phyloP scores from a whole-genome alignment of 768 basidiomycete genomes.

The Suillus luteus region DNA sequence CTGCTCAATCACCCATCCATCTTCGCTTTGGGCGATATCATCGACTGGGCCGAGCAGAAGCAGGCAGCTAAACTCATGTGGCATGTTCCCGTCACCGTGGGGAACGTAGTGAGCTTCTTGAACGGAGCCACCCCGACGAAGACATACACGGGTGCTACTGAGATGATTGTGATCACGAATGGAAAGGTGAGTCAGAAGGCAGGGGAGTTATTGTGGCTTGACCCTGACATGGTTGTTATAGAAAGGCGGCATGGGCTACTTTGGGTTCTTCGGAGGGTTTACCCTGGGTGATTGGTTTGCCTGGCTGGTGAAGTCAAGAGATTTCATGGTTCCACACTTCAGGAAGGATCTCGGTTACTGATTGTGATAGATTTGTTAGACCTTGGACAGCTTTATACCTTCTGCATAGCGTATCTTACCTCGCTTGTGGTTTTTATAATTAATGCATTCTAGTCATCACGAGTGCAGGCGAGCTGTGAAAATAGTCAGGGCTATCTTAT shows the following conservation, averaged over 20 bases:
- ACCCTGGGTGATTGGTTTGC: slow-evolving; percentile 47
- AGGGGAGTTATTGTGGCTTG: slow-evolving; percentile 13
- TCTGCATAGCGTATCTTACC: neutral
- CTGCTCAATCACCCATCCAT: slow-evolving; percentile 51
- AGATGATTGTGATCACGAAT: slow-evolving; percentile 55
- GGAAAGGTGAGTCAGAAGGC: slow-evolving; percentile 46
- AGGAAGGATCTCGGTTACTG: slow-evolving; percentile 32
- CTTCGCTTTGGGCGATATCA: slow-evolving; percentile 68
- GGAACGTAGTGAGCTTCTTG: slow-evolving; percentile 52
- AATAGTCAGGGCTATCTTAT: neutral
- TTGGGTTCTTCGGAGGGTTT: slow-evolving; percentile 46
- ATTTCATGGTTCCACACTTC: slow-evolving; percentile 29
- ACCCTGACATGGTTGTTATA: slow-evolving; percentile 22
- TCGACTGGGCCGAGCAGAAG: slow-evolving; percentile 66
- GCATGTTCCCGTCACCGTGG: slow-evolving; percentile 47
- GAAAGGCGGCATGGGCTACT: slow-evolving; percentile 43
- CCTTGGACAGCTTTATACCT: neutral
- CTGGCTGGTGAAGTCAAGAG: slow-evolving; percentile 41
- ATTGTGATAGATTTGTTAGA: slow-evolving; percentile 3
- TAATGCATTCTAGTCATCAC: neutral
- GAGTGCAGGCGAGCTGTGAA: neutral
- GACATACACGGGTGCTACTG: slow-evolving; percentile 50
- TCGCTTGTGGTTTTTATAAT: neutral
- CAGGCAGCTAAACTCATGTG: slow-evolving; percentile 47
- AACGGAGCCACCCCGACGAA: slow-evolving; percentile 37